These are phyloP conservation scores for Solanum acaule DNA, from an alignment of 257 asterid genomes.

Conservation along the genomic window DNA sequence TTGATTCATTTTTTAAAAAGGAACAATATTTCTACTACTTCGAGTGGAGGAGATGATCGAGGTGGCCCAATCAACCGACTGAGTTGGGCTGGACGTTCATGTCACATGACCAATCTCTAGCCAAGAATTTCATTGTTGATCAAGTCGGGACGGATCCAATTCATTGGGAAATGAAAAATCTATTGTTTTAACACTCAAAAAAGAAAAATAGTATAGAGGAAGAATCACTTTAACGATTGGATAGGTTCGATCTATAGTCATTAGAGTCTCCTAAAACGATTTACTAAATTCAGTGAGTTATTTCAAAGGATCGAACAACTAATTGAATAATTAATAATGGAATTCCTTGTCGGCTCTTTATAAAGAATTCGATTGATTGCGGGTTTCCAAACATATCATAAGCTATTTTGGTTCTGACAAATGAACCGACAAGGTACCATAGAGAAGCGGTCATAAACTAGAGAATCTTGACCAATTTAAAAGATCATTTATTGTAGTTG, in stretches of 20 bases:
- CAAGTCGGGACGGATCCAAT: not conserved
- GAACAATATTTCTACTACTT: not conserved
- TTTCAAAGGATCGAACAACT: not conserved
- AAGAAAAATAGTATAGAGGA: not conserved
- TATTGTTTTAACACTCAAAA: not conserved
- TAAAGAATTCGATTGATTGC: rapidly evolving
- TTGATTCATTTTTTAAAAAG: not conserved
- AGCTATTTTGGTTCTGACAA: rapidly evolving
- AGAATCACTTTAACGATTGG: not conserved
- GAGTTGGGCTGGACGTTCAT: not conserved
- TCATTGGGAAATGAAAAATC: not conserved
- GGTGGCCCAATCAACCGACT: not conserved
- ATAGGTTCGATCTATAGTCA: not conserved
- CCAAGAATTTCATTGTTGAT: not conserved
- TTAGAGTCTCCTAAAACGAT: not conserved
- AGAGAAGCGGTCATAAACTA: not conserved
- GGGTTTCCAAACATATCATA: not conserved
- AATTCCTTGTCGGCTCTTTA: not conserved
- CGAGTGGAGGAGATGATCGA: not conserved
- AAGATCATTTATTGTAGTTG: not conserved
- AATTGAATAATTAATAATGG: not conserved
- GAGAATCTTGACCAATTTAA: not conserved
- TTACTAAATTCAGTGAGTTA: not conserved
- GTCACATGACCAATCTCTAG: not conserved
- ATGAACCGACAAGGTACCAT: not conserved